Conservation (phyloP, 805 yeast species). For the Cephaloascus fragrans region DNA sequence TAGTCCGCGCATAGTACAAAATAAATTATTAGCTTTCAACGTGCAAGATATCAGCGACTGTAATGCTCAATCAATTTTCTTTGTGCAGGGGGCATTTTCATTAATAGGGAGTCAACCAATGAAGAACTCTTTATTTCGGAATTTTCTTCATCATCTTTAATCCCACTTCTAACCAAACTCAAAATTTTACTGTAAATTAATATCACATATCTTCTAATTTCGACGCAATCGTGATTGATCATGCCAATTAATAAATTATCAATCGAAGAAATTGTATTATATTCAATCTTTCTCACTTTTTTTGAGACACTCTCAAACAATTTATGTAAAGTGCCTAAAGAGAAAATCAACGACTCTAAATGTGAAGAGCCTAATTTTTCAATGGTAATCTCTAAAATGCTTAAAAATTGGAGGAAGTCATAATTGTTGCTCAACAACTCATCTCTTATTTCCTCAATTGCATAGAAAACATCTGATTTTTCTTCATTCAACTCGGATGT, state of each 20-base stretch:
- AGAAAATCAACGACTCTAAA: constrained; percentile 8
- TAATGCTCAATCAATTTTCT: constrained; percentile 38
- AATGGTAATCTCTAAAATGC: neutral
- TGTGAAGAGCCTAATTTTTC: neutral
- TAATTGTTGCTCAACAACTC: constrained; percentile 13
- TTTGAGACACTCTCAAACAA: constrained; percentile 12
- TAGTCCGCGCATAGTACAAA: no score
- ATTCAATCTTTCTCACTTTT: constrained; percentile 8
- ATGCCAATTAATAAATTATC: constrained; percentile 18
- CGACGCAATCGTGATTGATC: constrained; percentile 20
- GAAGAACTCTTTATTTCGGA: constrained; percentile 9
- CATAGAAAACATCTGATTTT: constrained; percentile 12
- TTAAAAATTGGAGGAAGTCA: neutral
- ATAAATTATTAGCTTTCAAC: no score
- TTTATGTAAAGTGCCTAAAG: constrained; percentile 16
- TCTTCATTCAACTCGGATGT: constrained; percentile 6
- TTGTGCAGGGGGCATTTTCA: constrained; percentile 30
- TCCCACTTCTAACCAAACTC: no score
- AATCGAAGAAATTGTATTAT: constrained; percentile 11
- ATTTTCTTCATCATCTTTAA: constrained; percentile 7
- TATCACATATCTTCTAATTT: constrained; percentile 24
- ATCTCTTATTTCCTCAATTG: constrained; percentile 18
- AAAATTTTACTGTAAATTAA: constrained; percentile 26
- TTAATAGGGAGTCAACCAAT: constrained; percentile 19
- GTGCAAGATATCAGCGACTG: no score